phyloP scores from a whole-genome alignment of 306 rosid genomes.

The Prinsepia uniflora region DNA sequence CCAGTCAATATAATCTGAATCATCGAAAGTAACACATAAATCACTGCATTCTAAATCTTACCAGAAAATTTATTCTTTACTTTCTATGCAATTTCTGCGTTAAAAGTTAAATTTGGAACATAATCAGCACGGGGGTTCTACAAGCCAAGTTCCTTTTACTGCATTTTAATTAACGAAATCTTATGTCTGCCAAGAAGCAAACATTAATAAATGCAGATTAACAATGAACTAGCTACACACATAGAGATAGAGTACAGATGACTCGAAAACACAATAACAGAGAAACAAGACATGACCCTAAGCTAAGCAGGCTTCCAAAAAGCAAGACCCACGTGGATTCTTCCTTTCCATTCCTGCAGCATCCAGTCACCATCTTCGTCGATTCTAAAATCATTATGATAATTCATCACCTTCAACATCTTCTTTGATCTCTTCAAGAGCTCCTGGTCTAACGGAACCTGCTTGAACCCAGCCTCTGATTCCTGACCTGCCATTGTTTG shows the following conservation, averaged over 20 bases:
- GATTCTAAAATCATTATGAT: slow-evolving; percentile 32
- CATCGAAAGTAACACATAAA: no score
- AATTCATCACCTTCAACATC: slow-evolving; percentile 12
- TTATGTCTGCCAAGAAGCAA: not conserved
- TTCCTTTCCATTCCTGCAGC: slow-evolving; percentile 43
- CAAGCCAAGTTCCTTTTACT: not conserved
- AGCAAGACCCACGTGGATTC: slow-evolving; percentile 23
- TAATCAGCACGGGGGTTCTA: not conserved
- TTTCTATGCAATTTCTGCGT: not conserved
- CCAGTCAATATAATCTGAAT: no score
- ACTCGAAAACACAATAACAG: not conserved
- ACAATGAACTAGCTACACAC: not conserved
- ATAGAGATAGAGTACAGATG: not conserved
- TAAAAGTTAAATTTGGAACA: not conserved
- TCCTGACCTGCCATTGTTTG: slow-evolving; percentile 34
- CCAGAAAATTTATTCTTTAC: not conserved
- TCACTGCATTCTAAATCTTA: no score
- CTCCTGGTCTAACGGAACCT: slow-evolving; percentile 25
- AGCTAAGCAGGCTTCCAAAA: slow-evolving; percentile 31
- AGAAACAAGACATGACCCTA: not conserved
- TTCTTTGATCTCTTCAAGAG: slow-evolving; percentile 7
- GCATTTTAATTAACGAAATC: not conserved
- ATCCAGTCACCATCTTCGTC: slow-evolving; percentile 37
- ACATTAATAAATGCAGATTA: not conserved
- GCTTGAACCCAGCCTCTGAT: slow-evolving; percentile 34